phyloP scores from a whole-genome alignment of 2,329 filamentous ascomycete species.

The Macrophomina phaseolina region DNA sequence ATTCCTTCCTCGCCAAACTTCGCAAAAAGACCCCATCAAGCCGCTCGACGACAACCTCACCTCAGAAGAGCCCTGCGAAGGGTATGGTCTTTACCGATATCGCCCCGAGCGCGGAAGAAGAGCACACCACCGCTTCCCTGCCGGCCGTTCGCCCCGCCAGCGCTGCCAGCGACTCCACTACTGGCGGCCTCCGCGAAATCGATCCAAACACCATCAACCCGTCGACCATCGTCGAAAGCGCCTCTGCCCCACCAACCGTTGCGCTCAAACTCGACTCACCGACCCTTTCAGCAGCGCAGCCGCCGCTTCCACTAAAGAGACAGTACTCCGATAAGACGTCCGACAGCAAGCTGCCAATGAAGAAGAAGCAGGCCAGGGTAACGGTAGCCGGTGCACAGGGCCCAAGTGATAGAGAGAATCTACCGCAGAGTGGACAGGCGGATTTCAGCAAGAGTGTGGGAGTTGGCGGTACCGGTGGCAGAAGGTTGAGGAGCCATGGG shows the following conservation, averaged over 20 bases:
- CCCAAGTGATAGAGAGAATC: constrained; percentile 47
- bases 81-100: constrained; percentile 60
- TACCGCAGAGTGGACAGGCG: constrained; percentile 34
- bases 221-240: constrained; percentile 32
- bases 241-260: constrained; percentile 38
- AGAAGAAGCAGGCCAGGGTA: constrained; percentile 44
- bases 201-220: constrained; percentile 52
- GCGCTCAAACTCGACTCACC: constrained; percentile 17
- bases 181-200: constrained; percentile 51
- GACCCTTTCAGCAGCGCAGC: constrained; percentile 37
- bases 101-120: constrained; percentile 35
- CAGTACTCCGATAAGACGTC: constrained; percentile 42
- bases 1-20: constrained; percentile 59
- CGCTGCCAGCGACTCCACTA: constrained; percentile 34
- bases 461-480: constrained; percentile 26
- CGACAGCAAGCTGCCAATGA: constrained; percentile 51
- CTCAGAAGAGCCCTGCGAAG: constrained; percentile 53
- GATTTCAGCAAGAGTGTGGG: constrained; percentile 50
- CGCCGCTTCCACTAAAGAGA: constrained; percentile 54
- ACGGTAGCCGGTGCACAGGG: constrained; percentile 49
- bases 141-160: constrained; percentile 27
- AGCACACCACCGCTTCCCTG: constrained; percentile 33
- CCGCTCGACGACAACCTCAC: constrained; percentile 39
- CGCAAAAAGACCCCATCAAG: constrained; percentile 39
- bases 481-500: constrained; percentile 26